These are phyloP conservation scores for Chaetomium strumarium DNA, from an alignment of 2,329 filamentous ascomycete genomes.

Conservation along the genomic window DNA sequence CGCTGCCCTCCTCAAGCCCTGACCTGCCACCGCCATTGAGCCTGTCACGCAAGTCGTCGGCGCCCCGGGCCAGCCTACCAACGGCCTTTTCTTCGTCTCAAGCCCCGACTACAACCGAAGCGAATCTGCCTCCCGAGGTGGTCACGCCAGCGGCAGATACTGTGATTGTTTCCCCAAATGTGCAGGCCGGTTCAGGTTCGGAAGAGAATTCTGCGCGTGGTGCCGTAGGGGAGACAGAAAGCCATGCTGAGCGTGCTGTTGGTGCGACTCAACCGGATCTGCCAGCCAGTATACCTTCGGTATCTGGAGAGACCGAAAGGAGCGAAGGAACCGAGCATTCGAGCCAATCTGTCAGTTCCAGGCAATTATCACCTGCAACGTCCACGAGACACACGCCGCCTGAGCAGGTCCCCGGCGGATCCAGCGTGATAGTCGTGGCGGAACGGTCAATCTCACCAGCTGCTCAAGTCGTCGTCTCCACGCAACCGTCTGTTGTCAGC, in stretches of 20 bases:
- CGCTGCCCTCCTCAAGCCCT: conserved; percentile 13
- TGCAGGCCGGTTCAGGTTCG: neutral
- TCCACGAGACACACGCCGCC: neutral
- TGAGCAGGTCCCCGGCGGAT: neutral
- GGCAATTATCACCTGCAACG: neutral
- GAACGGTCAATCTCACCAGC: neutral
- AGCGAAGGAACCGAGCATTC: too few species aligned
- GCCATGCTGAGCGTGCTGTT: neutral
- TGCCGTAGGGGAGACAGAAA: neutral
- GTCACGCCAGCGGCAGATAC: neutral
- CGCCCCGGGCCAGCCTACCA: conserved; percentile 1
- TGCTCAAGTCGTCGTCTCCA: neutral
- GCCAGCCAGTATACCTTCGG: too few species aligned
- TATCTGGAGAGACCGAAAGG: too few species aligned
- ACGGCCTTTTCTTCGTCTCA: conserved; percentile 1
- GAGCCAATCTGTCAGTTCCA: too few species aligned
- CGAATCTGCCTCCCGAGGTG: neutral
- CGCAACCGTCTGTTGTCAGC: neutral
- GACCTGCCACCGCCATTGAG: conserved; percentile 17
- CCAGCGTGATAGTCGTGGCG: neutral
- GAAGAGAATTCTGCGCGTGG: neutral
- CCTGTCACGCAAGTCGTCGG: conserved; percentile 13
- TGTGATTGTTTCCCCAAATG: neutral
- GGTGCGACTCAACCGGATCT: neutral
- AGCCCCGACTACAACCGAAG: neutral